Percentiles rank a stretch among this genome's conserved stretches.
Conservation (phyloP, 1,284 basidiomycete species). For the Abortiporus biennis region DNA sequence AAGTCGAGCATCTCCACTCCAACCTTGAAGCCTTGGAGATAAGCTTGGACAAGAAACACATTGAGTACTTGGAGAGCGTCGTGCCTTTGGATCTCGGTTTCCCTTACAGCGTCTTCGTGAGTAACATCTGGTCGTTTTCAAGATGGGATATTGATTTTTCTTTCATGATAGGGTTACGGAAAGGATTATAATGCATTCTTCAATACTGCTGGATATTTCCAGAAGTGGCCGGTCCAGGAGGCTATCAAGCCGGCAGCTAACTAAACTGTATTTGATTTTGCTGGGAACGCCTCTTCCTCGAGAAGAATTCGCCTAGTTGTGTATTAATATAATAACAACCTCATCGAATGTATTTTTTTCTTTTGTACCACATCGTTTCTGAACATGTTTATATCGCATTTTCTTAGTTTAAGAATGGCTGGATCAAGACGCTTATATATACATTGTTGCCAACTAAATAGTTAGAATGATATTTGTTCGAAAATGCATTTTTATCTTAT, state of each 20-base stretch:
- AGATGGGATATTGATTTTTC: neutral
- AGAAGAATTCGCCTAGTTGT: too few relatives aligned
- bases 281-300: too few relatives aligned
- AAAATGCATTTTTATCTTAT: too few relatives aligned
- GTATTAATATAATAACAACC: too few relatives aligned
- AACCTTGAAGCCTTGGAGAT: conserved; percentile 43
- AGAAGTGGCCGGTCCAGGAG: conserved; percentile 11
- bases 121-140: conserved; percentile 12
- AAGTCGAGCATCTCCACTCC: conserved; percentile 36
- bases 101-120: conserved; percentile 31
- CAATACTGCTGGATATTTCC: conserved; percentile 12
- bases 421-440: too few relatives aligned
- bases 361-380: too few relatives aligned
- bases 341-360: too few relatives aligned
- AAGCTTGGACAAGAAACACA: conserved; percentile 32
- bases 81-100: conserved; percentile 36
- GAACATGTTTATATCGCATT: too few relatives aligned
- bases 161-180: conserved; percentile 8
- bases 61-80: conserved; percentile 33
- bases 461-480: too few relatives aligned
- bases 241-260: conserved; percentile 9
- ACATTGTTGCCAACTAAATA: too few relatives aligned
- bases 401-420: too few relatives aligned
- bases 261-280: too few relatives aligned
- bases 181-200: conserved; percentile 6